These are phyloP conservation scores for Globisporangium solare DNA, from an alignment of 352 stramenopile genomes.

Conservation along the genomic window DNA sequence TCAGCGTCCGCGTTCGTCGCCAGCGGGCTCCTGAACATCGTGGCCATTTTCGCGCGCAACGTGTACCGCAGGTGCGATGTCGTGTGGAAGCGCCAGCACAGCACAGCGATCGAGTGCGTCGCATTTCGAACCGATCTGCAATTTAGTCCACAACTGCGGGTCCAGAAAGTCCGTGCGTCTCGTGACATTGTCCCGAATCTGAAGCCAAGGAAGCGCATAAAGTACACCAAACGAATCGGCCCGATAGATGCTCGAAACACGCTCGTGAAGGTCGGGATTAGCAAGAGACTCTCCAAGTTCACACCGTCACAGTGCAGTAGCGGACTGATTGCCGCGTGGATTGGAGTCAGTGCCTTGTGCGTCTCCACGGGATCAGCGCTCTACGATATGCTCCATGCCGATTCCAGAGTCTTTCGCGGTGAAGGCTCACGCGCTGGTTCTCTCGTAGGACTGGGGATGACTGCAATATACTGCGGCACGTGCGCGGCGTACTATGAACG, in stretches of 20 bases:
- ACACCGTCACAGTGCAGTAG: too few species aligned
- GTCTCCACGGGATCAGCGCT: neutral
- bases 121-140: conserved; percentile 9
- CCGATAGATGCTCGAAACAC: conserved; percentile 8
- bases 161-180: neutral
- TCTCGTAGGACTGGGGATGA: conserved; percentile 2
- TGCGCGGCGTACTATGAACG: conserved; percentile 11
- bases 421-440: neutral
- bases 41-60: conserved; percentile 11
- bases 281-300: neutral
- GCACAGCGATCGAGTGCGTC: conserved; percentile 7
- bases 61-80: conserved; percentile 10
- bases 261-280: conserved; percentile 1
- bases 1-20: conserved; percentile 5
- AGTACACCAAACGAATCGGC: conserved; percentile 3
- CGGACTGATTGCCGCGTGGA: neutral
- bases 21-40: conserved; percentile 11
- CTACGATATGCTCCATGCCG: neutral
- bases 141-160: neutral
- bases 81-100: neutral
- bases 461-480: neutral
- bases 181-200: too few species aligned
- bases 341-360: neutral
- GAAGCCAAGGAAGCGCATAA: conserved; percentile 6
- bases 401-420: neutral